Percentiles rank a stretch among this genome's conserved stretches.
Evolutionary conservation across 352 stramenopile genomes (phyloP).

Genomic region (Peronospora tabacina): DNA sequence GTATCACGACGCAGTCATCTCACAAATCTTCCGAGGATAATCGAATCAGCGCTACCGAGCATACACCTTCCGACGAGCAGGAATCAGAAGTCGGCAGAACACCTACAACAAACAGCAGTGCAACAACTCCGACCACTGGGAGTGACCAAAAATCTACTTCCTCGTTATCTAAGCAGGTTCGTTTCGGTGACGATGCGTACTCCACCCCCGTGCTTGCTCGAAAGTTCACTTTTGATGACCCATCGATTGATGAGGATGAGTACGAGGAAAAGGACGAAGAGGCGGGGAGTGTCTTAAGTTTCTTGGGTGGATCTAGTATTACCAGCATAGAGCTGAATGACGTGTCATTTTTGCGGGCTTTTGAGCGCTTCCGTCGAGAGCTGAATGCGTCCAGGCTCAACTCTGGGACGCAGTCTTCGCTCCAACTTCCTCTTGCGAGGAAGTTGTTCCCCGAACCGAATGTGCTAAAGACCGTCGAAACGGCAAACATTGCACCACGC

Average conservation of each 20-base stretch:
- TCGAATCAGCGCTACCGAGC: not conserved
- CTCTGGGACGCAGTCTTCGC: slow-evolving; percentile 3
- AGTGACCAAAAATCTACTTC: slow-evolving; percentile 38
- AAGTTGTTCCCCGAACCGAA: slow-evolving; percentile 16
- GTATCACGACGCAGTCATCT: not conserved
- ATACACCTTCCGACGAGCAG: not conserved
- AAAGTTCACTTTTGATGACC: slow-evolving; percentile 54
- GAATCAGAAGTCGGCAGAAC: slow-evolving; percentile 11
- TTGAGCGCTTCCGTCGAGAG: slow-evolving; percentile 38
- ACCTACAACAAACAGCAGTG: slow-evolving; percentile 21
- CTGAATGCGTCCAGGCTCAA: slow-evolving; percentile 17
- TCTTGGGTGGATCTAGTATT: slow-evolving; percentile 46
- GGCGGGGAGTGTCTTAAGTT: slow-evolving; percentile 34
- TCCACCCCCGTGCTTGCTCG: slow-evolving; percentile 49
- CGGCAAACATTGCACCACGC: not conserved
- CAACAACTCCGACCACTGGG: slow-evolving; percentile 40
- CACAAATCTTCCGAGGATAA: slow-evolving; percentile 3
- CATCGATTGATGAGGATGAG: slow-evolving; percentile 45
- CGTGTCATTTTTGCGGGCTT: slow-evolving; percentile 45
- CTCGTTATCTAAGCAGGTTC: slow-evolving; percentile 43
- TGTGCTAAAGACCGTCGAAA: not conserved
- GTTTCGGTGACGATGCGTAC: slow-evolving; percentile 41
- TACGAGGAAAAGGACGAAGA: slow-evolving; percentile 27
- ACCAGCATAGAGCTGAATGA: slow-evolving; percentile 48
- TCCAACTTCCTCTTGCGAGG: slow-evolving; percentile 11